phyloP scores from a whole-genome alignment of 306 rosid species.

The Quercus berberidifolia region DNA sequence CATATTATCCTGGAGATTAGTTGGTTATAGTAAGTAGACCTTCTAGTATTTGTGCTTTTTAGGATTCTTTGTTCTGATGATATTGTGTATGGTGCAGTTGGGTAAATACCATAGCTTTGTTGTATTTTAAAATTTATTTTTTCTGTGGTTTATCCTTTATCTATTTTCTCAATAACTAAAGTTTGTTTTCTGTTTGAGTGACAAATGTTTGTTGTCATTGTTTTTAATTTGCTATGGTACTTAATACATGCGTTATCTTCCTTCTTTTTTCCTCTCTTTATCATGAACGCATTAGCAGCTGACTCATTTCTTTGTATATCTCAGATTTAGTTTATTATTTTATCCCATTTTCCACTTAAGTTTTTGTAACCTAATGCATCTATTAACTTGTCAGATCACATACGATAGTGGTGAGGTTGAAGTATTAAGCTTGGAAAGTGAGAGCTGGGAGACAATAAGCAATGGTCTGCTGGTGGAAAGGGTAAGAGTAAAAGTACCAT shows the following conservation, averaged over 20 bases:
- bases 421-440: constrained; percentile 29
- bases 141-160: not conserved
- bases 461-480: constrained; percentile 23
- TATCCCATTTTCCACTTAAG: not conserved
- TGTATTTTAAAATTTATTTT: not conserved
- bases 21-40: too few species aligned
- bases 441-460: constrained; percentile 29
- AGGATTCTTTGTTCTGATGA: too few species aligned
- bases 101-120: too few species aligned
- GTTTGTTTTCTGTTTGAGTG: not conserved
- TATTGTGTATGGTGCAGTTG: too few species aligned
- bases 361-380: not conserved
- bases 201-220: not conserved
- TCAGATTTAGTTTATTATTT: not conserved
- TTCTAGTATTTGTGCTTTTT: too few species aligned
- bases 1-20: too few species aligned
- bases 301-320: not conserved
- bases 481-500: constrained; percentile 29
- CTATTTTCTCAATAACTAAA: not conserved
- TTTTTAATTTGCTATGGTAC: not conserved
- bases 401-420: constrained; percentile 28
- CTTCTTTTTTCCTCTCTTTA: not conserved
- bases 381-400: constrained; percentile 23
- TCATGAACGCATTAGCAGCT: not conserved
- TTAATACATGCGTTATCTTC: not conserved